Conservation (phyloP, 169 alveolate species). For the Eimeria maxima region DNA sequence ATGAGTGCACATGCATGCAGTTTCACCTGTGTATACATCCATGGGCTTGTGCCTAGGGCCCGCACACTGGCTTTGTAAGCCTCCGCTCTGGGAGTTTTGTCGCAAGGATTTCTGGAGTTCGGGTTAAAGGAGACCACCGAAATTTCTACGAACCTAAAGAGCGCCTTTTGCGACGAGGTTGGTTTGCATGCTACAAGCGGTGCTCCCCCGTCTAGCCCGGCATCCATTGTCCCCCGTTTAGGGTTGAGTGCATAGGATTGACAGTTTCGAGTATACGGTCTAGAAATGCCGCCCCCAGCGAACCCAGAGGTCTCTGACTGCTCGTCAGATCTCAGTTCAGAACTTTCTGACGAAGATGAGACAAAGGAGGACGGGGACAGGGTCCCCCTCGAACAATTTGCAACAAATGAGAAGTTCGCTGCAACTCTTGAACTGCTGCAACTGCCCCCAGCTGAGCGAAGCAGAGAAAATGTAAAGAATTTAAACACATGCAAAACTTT, state of each 20-base stretch:
- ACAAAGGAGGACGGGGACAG: conserved; percentile 34
- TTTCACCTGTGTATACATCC: not conserved
- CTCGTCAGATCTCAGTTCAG: conserved; percentile 55
- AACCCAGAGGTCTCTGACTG: conserved; percentile 4
- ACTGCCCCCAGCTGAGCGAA: conserved; percentile 58
- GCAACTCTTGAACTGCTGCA: conserved; percentile 53
- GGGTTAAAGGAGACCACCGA: not conserved
- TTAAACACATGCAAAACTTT: not conserved
- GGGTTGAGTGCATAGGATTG: not conserved
- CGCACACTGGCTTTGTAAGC: not conserved
- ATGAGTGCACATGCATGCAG: not conserved
- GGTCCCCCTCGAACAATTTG: conserved; percentile 63
- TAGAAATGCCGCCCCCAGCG: conserved; percentile 20
- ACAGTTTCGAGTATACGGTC: not conserved
- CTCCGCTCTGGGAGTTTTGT: not conserved
- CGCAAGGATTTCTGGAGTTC: not conserved
- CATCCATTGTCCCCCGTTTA: not conserved
- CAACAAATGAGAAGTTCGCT: conserved; percentile 54
- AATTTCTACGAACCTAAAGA: not conserved
- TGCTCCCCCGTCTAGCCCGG: not conserved
- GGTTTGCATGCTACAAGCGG: not conserved
- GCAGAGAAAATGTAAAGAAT: conserved; percentile 61
- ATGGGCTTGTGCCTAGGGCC: not conserved
- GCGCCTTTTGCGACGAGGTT: not conserved
- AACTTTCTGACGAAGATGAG: conserved; percentile 54